phyloP scores from a whole-genome alignment of 2,329 filamentous ascomycete species.

The Fusarium dlaminii region DNA sequence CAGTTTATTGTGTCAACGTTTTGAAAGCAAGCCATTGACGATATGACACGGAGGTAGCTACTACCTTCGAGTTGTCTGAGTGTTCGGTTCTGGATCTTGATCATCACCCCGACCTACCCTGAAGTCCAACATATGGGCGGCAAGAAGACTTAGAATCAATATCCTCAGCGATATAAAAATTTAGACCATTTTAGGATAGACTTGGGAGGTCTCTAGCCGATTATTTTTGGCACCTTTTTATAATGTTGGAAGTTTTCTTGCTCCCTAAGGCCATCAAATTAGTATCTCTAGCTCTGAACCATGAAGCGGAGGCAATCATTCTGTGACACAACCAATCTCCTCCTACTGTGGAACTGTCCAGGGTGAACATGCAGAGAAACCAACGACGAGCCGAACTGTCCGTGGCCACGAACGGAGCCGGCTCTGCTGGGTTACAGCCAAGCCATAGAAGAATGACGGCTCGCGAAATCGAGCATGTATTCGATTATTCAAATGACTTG shows the following conservation, averaged over 20 bases:
- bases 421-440: neutral
- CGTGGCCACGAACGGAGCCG: neutral
- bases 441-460: neutral
- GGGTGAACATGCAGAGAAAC: neutral
- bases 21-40: neutral
- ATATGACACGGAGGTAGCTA: neutral
- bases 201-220: neutral
- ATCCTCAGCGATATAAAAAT: neutral
- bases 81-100: conserved; percentile 14
- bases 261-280: neutral
- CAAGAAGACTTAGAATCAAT: neutral
- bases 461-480: neutral
- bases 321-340: conserved; percentile 37
- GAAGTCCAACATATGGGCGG: neutral
- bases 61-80: neutral
- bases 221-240: neutral
- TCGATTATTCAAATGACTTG: neutral
- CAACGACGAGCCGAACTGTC: conserved; percentile 6
- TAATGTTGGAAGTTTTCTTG: neutral
- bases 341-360: conserved; percentile 24
- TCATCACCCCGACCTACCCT: neutral
- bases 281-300: neutral
- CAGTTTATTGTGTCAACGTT: neutral
- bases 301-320: conserved; percentile 27
- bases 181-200: neutral